Base-by-base conservation (phyloP, 164 flowering plant genomes). In the Protea cynaroides region DNA sequence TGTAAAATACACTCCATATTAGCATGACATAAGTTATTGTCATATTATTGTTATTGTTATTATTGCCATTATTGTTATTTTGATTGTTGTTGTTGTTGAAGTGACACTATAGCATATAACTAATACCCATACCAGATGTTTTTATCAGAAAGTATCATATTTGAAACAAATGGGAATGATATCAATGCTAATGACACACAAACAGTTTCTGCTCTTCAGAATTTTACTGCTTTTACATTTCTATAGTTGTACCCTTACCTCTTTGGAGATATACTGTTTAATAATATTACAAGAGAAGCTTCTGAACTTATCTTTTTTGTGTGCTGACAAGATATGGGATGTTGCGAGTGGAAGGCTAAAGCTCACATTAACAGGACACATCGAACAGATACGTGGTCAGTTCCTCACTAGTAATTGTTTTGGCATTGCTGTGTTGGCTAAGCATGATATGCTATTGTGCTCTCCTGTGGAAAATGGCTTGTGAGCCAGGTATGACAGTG, bases 351-450 rank as follows among this genome's bases (percentile, higher is more conserved):
- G 97, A 70, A 75, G 66, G 66, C 77, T 95, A 56, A 92, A 84
- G 81, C 89, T 95, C 44, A 92, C 99, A 18, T 80, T 95, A 55
- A 95, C 97, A 11, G 99, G 99, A 51, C 99, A 95, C 66, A 92
- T 95, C 64, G 99, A 92, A 72, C 97, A 92, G 78, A 65, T 95
- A 53, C 83, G 99, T 68, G 99, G 99, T 94, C 44, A 74, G 83
- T 73, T 71, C 58, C 50, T 71, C 55, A 22, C 15, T 53, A 59
- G 21, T 74, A 51, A 59, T 59, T 63, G 25, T 9, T 14, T 9
- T 67, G 11, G 34, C 44, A 9, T 56, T 17, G 11, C 13, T 62
- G 25, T 66, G 4, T 22, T 47, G 22, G 40, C 47, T 58, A 19
- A 8, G 18, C 21, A 15, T 40, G 43, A 19, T 36, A 19, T 25